These are phyloP conservation scores for Westerdykella sp. DNA, from an alignment of 2,329 filamentous ascomycete genomes.

Conservation along the genomic window DNA sequence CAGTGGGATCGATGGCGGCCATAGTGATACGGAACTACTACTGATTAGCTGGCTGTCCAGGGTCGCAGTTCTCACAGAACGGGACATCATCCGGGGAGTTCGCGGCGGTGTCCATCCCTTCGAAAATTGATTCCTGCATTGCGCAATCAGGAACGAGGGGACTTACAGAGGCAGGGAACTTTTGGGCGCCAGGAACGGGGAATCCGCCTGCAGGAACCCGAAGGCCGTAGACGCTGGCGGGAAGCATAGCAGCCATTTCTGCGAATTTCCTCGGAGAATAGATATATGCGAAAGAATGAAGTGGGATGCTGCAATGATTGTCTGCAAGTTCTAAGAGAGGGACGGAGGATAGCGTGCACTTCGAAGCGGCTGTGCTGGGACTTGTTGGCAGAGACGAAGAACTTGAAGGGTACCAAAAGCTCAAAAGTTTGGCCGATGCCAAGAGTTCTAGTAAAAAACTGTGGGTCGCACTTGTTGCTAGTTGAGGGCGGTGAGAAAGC, in stretches of 20 bases:
- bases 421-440: slow-evolving; percentile 18
- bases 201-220: slow-evolving; percentile 81
- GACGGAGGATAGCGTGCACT: slow-evolving; percentile 13
- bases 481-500: no score
- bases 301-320: background rate
- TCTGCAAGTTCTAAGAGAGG: background rate
- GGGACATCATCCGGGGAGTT: no score
- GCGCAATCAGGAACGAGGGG: background rate
- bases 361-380: slow-evolving; percentile 10
- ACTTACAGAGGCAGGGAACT: slow-evolving; percentile 80
- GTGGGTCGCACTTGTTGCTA: background rate
- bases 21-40: slow-evolving; percentile 91
- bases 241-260: slow-evolving; percentile 37
- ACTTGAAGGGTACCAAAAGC: slow-evolving; percentile 6
- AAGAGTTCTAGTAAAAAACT: slow-evolving; percentile 16
- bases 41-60: slow-evolving; percentile 11
- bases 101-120: no score
- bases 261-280: slow-evolving; percentile 6
- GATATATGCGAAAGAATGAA: background rate
- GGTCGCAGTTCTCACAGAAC: no score
- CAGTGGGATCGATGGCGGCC: slow-evolving; percentile 92
- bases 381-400: slow-evolving; percentile 9
- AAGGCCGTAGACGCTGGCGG: slow-evolving; percentile 84
- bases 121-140: background rate
- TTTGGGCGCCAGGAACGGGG: slow-evolving; percentile 66